Conservation (phyloP, 108 stramenopile genomes). For the Cyclotella sp. region DNA sequence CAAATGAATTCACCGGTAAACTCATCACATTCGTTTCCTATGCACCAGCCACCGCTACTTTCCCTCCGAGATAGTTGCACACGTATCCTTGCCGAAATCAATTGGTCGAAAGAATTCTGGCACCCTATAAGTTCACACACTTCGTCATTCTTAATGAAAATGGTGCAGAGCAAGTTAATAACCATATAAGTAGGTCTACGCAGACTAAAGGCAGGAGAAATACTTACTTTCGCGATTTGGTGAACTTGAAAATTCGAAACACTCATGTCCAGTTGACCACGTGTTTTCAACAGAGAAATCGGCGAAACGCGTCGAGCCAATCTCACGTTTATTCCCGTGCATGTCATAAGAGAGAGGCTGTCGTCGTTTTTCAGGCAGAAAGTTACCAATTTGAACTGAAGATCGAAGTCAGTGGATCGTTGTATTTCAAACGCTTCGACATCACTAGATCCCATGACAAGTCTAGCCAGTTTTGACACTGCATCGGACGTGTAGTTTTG, state of each 20-base stretch:
- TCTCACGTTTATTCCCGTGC: constrained; percentile 38
- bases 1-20: too few relatives aligned
- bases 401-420: constrained; percentile 24
- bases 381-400: constrained; percentile 40
- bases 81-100: constrained; percentile 46
- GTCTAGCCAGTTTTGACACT: not conserved
- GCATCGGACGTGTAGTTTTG: not conserved
- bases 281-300: constrained; percentile 14
- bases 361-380: constrained; percentile 25
- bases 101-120: constrained; percentile 44
- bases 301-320: constrained; percentile 9
- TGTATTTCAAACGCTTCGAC: not conserved
- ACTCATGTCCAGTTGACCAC: constrained; percentile 53
- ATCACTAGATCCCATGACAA: constrained; percentile 5
- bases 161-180: too few relatives aligned
- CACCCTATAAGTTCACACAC: constrained; percentile 54
- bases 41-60: constrained; percentile 57
- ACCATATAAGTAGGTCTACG: too few relatives aligned
- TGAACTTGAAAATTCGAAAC: constrained; percentile 54
- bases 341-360: constrained; percentile 27
- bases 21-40: constrained; percentile 38
- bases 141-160: constrained; percentile 21
- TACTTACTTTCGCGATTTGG: constrained; percentile 34
- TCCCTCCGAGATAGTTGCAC: constrained; percentile 44
- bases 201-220: too few relatives aligned